Conservation (phyloP, 1,139 yeast genomes). For the Entelexis paramagnoliae region DNA sequence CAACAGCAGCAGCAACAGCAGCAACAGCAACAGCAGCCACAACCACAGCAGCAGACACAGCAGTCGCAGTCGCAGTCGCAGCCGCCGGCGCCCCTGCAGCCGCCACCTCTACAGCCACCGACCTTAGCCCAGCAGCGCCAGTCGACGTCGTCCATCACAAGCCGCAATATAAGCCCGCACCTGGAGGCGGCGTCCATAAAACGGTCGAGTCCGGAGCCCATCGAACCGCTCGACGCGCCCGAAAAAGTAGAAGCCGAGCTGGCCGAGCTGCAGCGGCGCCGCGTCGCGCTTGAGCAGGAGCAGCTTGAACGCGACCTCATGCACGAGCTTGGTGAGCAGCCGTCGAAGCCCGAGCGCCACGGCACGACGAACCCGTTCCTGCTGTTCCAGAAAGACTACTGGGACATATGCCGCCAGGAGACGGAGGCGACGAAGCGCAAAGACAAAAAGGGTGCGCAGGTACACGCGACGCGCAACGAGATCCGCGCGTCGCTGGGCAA, state of each 20-base stretch:
- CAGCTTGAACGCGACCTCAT: slow-evolving; percentile 31
- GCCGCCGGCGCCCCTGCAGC: too few species aligned
- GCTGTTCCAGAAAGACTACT: slow-evolving; percentile 37
- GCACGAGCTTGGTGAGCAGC: slow-evolving; percentile 34
- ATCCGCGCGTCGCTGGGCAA: slow-evolving; percentile 37
- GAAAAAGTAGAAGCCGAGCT: slow-evolving; percentile 24
- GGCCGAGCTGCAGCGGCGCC: slow-evolving; percentile 19
- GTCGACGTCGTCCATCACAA: neutral
- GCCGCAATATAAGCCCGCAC: neutral
- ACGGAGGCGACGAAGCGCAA: slow-evolving; percentile 32
- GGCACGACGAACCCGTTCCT: slow-evolving; percentile 36
- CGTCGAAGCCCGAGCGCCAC: slow-evolving; percentile 35
- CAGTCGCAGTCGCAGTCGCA: too few species aligned
- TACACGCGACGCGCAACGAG: slow-evolving; percentile 34
- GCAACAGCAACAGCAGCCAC: neutral
- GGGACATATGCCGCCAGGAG: slow-evolving; percentile 35
- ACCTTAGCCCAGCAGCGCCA: slow-evolving; percentile 21
- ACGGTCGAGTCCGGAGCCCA: slow-evolving; percentile 1
- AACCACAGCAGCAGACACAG: neutral
- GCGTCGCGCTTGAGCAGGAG: slow-evolving; percentile 27
- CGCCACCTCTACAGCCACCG: too few species aligned
- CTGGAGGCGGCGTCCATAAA: neutral
- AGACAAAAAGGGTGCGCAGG: slow-evolving; percentile 25
- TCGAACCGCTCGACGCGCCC: slow-evolving; percentile 14
- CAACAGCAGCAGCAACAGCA: neutral